Evolutionary conservation across 768 basidiomycete genomes (phyloP), one percentile per base, ranked within the genome.

Genomic region (Macrolepiota albuminosa): DNA sequence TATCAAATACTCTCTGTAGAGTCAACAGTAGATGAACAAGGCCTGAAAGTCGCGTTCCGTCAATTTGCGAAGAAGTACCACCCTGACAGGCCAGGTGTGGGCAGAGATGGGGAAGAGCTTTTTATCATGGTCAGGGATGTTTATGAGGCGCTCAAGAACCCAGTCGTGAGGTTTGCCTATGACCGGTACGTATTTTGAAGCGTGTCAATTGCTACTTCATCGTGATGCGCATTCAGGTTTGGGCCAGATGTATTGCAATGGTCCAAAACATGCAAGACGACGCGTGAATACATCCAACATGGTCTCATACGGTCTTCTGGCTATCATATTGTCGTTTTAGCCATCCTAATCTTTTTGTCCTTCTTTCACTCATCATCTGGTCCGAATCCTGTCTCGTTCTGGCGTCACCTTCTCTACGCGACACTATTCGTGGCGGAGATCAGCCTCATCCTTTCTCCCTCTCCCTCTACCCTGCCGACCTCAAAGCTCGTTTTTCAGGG

Each of bases 101-200:
- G 87, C 0, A 72, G 72, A 0, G 70, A 75, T 21, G 87, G 87
- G 8, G 86, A 86, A 63, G 78, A 77, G 13, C 56, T 84, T 31
- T 95, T 95, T 67, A 88, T 93, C 51, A 70, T 75, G 49, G 85
- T 89, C 5, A 75, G 90, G 60, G 83, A 87, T 67, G 89, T 85
- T 37, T 93, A 85, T 63, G 91, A 95, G 63, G 85, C 88, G 1
- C 71, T 95, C 31, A 91, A 87, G 69, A 80, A 91, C 63, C 92
- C 93, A 3, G 77, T 82, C 9, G 85, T 85, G 48, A 73, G 92
- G 52, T 94, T 93, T 75, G 93, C 91, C 0, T 95, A 95, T 69
- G 93, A 95, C 67, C 80, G 91, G 88, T 90, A 64, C 45, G 63
- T 61, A 45, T 42, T 57, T 59, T 18, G 18, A 43, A 34, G 40